phyloP scores from a whole-genome alignment of 2,329 filamentous ascomycete genomes.

The Proliferodiscus dingleyae region DNA sequence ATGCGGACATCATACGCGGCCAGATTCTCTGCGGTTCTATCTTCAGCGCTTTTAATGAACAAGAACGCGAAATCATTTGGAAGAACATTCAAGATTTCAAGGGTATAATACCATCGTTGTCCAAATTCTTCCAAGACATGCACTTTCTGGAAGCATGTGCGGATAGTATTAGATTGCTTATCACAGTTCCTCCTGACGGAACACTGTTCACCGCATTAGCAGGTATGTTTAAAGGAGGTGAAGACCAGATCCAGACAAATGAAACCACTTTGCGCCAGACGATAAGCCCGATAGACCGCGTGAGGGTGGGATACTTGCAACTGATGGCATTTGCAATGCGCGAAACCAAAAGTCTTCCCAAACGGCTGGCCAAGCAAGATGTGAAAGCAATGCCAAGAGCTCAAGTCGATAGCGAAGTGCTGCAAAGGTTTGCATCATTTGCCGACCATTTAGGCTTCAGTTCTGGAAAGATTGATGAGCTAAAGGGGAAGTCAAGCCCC shows the following conservation, averaged over 20 bases:
- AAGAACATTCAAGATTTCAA: conserved; percentile 10
- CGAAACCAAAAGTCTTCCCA: conserved; percentile 9
- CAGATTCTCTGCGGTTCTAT: conserved; percentile 7
- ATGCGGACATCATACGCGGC: conserved; percentile 11
- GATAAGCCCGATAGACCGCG: conserved; percentile 3
- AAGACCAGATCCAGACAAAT: conserved; percentile 11
- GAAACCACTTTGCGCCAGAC: conserved; percentile 5
- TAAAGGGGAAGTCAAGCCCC: conserved; percentile 1
- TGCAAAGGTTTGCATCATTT: conserved; percentile 11
- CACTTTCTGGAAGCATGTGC: conserved; percentile 10
- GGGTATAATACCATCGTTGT: conserved; percentile 14
- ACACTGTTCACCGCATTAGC: conserved; percentile 9
- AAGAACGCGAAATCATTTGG: conserved; percentile 16
- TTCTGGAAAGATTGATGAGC: conserved; percentile 8
- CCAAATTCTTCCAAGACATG: conserved; percentile 17
- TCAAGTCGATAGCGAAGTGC: conserved; percentile 8
- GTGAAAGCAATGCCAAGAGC: conserved; percentile 16
- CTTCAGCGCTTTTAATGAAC: conserved; percentile 13
- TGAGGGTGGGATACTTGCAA: conserved; percentile 10
- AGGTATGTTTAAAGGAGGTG: conserved; percentile 1
- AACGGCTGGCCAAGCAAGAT: conserved; percentile 5
- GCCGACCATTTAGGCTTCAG: conserved; percentile 12
- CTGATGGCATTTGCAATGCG: conserved; percentile 11
- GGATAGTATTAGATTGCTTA: conserved; percentile 12
- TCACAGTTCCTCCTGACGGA: conserved; percentile 5